Conservation (phyloP, 1,139 yeast genomes). For the Saccharomyces hybrid region DNA sequence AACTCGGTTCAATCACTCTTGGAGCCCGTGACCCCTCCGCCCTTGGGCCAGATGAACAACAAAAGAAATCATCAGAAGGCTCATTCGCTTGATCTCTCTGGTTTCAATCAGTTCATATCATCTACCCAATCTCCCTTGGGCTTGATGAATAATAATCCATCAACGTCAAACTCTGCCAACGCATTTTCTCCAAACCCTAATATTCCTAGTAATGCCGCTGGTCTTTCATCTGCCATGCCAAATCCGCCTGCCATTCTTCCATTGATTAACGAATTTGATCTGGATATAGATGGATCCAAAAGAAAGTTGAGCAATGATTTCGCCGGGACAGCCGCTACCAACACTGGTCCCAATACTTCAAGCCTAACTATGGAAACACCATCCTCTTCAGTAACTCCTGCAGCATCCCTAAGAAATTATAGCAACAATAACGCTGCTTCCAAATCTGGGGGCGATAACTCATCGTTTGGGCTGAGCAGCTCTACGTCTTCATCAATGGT, state of each 20-base stretch:
- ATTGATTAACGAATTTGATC: slow-evolving; percentile 24
- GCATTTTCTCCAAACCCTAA: slow-evolving; percentile 12
- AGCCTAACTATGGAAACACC: neutral
- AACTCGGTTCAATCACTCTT: slow-evolving; percentile 32
- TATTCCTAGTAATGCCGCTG: slow-evolving; percentile 9
- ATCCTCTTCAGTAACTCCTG: slow-evolving; percentile 3
- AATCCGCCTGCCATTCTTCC: slow-evolving; percentile 17
- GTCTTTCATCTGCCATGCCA: neutral
- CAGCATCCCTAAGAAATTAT: slow-evolving; percentile 7
- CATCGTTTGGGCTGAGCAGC: neutral
- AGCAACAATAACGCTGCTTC: slow-evolving; percentile 3
- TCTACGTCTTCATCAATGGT: neutral
- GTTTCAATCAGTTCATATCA: slow-evolving; percentile 27
- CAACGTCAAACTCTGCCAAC: neutral
- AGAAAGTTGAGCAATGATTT: slow-evolving; percentile 1
- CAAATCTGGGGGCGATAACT: neutral
- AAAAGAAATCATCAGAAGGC: slow-evolving; percentile 30
- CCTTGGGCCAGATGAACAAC: slow-evolving; percentile 28
- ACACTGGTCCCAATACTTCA: slow-evolving; percentile 2
- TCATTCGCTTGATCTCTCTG: slow-evolving; percentile 29
- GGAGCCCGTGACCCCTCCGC: slow-evolving; percentile 36
- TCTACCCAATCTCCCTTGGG: slow-evolving; percentile 5
- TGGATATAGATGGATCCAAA: neutral
- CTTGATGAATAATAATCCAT: neutral
- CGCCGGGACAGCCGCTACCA: neutral